Conservation (phyloP, 2,329 filamentous ascomycete genomes). For the Beauveria varroae region DNA sequence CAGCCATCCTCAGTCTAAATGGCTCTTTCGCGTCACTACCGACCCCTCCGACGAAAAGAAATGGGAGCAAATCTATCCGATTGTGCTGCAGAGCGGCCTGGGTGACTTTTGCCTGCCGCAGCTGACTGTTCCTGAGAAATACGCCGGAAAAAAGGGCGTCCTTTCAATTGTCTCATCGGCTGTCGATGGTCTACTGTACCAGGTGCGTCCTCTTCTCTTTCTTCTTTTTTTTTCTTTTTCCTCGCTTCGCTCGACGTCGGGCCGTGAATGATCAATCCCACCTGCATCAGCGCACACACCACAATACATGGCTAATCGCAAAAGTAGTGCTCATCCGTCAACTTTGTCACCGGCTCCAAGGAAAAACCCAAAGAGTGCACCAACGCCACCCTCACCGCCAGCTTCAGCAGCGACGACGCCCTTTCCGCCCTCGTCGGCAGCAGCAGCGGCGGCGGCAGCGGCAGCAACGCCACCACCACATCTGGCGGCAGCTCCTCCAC, state of each 20-base stretch:
- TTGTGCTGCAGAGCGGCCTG: slow-evolving; percentile 46
- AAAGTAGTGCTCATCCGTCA: slow-evolving; percentile 44
- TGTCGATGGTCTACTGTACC: slow-evolving; percentile 48
- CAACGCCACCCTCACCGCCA: slow-evolving; percentile 27
- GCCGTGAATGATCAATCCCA: not conserved
- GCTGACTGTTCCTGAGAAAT: slow-evolving; percentile 41
- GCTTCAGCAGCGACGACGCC: slow-evolving; percentile 24
- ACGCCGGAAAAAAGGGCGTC: slow-evolving; percentile 47
- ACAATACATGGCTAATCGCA: no score
- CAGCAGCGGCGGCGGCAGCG: not conserved
- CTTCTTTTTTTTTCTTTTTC: not conserved
- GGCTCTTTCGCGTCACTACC: slow-evolving; percentile 51
- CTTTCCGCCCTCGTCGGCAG: slow-evolving; percentile 27
- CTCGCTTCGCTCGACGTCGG: not conserved
- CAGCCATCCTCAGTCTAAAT: slow-evolving; percentile 45
- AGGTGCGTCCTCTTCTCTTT: slow-evolving; percentile 31
- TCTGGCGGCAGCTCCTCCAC: slow-evolving; percentile 1
- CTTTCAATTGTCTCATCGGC: slow-evolving; percentile 44
- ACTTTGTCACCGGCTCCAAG: slow-evolving; percentile 42
- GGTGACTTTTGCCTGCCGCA: slow-evolving; percentile 46
- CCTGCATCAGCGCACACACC: no score
- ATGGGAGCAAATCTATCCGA: slow-evolving; percentile 49
- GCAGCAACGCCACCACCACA: not conserved
- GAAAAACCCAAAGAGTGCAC: slow-evolving; percentile 26
- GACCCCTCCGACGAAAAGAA: slow-evolving; percentile 31